Conservation (phyloP, 2,329 filamentous ascomycete species). For the Pseudogymnoascus sp. region DNA sequence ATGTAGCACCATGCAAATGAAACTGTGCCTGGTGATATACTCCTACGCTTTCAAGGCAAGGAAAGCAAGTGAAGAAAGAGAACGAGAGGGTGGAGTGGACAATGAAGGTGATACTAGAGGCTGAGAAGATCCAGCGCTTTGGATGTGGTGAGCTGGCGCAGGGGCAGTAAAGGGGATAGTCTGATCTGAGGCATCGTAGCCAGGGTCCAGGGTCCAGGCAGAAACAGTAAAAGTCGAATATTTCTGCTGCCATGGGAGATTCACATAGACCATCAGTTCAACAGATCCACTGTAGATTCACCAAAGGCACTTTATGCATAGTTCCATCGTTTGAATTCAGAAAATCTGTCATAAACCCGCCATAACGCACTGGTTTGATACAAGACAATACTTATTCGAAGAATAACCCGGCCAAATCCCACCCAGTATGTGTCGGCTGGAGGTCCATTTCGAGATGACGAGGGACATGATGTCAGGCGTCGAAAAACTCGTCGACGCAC, state of each 20-base stretch:
- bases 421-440: neutral
- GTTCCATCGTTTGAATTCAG: conserved; percentile 7
- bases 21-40: neutral
- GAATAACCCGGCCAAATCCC: neutral
- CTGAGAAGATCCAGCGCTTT: neutral
- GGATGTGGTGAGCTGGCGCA: neutral
- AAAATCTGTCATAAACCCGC: neutral
- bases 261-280: neutral
- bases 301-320: neutral
- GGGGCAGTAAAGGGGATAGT: neutral
- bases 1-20: neutral
- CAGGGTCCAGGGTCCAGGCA: neutral
- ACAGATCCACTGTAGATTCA: neutral
- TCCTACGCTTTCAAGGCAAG: neutral
- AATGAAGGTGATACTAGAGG: no score
- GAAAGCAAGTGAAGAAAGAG: neutral
- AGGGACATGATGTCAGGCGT: conserved; percentile 3
- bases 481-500: conserved; percentile 3
- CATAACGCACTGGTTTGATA: neutral
- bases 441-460: neutral
- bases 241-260: neutral
- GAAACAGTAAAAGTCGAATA: neutral
- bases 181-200: neutral
- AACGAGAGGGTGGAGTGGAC: neutral
- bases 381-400: conserved; percentile 5